Base-by-base conservation (phyloP, 1,139 yeast species). In the Blastobotrys raffinosifermentans region DNA sequence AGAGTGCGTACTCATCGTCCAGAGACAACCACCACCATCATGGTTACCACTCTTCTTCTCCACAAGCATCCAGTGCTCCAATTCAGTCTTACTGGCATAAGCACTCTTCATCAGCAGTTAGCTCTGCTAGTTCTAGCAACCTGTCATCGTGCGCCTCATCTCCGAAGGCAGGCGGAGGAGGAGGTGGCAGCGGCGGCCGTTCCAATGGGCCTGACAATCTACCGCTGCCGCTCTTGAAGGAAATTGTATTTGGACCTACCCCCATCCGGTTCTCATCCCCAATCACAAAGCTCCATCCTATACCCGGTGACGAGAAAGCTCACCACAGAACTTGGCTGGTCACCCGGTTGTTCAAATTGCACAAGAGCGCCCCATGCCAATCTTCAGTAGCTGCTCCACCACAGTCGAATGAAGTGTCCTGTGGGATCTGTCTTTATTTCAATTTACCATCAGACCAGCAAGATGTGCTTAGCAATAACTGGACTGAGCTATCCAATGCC, bases 401-500 rank as follows among this genome's bases (percentile, higher is more conserved):
- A 20, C n/a, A 20, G 8, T n/a, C 38, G 15, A 39, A 36, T 18
- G 44, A 37, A 3, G 34, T 37, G 21, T 22, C 31, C 13, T 30
- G 44, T 31, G 57, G 50, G 4, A 44, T 53, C 20, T 51, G 57
- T 35, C 38, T 52, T 9, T 43, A 44, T 25, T 41, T 53, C 34
- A 43, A 39, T 19, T 33, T 48, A 0, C 41, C 48, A 10, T 34
- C 47, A 4, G 49, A 45, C 17, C 34, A 46, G 10, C 46, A 46
- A n/a, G 47, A 47, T 18, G 29, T 41, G 1, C 37, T 54, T n/a
- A 45, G 50, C 2, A 44, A 42, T 29, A 54, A 54, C 38, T 54
- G 58, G 58, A 49, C 47, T 16, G 57, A 54, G 36, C 45, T 54
- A 4, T 40, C 49, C 4, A 35, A 40, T 17, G 56, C 57, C 3